Base-by-base conservation (phyloP, 2,329 filamentous ascomycete genomes). In the Fusarium tricinctum region DNA sequence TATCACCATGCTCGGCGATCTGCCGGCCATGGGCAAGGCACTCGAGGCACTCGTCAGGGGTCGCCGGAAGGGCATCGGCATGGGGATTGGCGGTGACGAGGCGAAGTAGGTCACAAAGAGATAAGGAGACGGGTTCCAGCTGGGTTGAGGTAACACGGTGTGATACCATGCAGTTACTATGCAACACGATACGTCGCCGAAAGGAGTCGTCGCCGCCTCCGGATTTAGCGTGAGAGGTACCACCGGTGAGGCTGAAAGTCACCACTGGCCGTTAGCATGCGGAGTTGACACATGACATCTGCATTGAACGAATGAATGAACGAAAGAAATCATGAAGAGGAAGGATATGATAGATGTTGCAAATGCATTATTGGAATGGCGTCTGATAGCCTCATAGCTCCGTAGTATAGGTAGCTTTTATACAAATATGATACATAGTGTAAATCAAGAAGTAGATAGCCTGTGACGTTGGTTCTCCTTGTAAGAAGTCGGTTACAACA, bases 1-100 rank as follows among this genome's bases (percentile, higher is more conserved):
- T 80, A 91, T 97, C 35, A 94, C 92, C 1, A 84, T 98, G 74
- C 79, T 97, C 32, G 94, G 94, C 1, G 94, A 97, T 81, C 77
- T 97, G 66, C 89, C 92, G 66, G 93, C 91, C 0, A 90, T 97
- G 1, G 94, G 93, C 0, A 86, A 84, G 72, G 94, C 92, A 66
- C 78, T 97, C 33, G 82, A 84, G 71, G 92, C 91, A 13, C 78
- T 97, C 15, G 75, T 89, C 1, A 84, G 85, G 56, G 94, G 90
- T 2, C 84, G 92, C 54, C 82, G 80, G 62, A 92, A 89, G 77
- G 91, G 93, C 0, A 91, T 97, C 70, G 93, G 94, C 3, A 68
- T 90, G 62, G 87, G 90, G 2, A 47, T 43, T 46, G 56, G 44
- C 32, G 45, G 48, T 26, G 49, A 53, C 26, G 57, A 62, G 39